A percentile compares a stretch with the other conserved stretches of the same genome.
phyloP scores from a whole-genome alignment of 2,329 filamentous ascomycete genomes.

The Colletotrichum higginsianum region DNA sequence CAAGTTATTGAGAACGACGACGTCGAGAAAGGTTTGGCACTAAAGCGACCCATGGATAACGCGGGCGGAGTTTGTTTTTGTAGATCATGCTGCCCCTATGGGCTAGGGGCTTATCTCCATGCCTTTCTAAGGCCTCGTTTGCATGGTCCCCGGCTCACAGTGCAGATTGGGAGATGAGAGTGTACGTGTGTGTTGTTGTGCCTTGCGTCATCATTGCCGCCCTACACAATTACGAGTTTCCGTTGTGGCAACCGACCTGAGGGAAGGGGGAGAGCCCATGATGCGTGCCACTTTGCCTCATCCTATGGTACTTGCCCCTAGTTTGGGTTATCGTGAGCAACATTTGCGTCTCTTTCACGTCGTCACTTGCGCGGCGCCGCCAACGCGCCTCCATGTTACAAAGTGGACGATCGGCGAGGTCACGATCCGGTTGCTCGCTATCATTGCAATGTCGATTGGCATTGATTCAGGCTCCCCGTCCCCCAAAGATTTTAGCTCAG shows the following conservation, averaged over 20 bases:
- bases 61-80: neutral
- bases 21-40: neutral
- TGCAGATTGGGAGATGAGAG: neutral
- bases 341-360: neutral
- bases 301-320: too few relatives aligned
- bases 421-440: neutral
- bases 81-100: neutral
- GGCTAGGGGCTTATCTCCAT: too few relatives aligned
- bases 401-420: neutral
- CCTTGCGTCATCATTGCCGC: neutral
- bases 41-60: too few relatives aligned
- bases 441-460: too few relatives aligned
- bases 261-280: neutral
- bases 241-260: neutral
- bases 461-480: too few relatives aligned
- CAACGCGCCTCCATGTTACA: too few relatives aligned
- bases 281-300: too few relatives aligned
- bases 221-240: neutral
- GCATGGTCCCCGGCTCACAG: neutral
- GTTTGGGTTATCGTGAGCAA: too few relatives aligned
- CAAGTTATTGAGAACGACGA: neutral
- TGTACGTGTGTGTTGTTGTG: neutral
- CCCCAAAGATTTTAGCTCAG: too few relatives aligned
- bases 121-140: neutral
- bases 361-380: neutral